Percentiles rank a stretch among this genome's conserved stretches.
These are phyloP conservation scores for Ustilago bromivora DNA, from an alignment of 1,284 basidiomycete species.

Conservation along the genomic window DNA sequence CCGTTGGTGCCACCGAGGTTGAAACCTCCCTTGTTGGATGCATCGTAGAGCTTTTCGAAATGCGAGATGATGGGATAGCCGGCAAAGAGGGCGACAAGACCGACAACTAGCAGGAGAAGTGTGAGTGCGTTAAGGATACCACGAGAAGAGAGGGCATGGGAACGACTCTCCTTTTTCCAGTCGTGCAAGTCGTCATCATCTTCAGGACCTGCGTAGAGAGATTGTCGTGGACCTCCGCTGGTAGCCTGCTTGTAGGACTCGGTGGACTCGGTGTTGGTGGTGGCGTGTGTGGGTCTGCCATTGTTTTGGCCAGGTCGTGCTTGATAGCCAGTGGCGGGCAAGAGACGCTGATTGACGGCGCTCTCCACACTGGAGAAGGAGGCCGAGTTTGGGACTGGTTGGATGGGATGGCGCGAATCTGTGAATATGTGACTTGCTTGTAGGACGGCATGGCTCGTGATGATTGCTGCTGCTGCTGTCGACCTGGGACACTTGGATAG, in stretches of 20 bases:
- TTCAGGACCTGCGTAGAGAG: constrained; percentile 34
- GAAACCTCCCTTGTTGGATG: constrained; percentile 37
- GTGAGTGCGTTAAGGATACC: constrained; percentile 52
- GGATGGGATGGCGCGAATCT: constrained; percentile 6
- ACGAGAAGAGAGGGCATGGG: constrained; percentile 40
- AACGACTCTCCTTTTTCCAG: constrained; percentile 34
- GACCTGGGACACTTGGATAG: constrained; percentile 26
- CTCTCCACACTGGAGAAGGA: constrained; percentile 48
- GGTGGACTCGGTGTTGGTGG: constrained; percentile 15
- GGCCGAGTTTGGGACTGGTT: constrained; percentile 17
- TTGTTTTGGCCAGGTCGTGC: constrained; percentile 10
- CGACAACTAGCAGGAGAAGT: constrained; percentile 39
- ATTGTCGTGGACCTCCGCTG: constrained; percentile 12
- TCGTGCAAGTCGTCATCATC: constrained; percentile 63
- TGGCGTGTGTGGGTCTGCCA: not conserved
- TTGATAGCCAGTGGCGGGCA: constrained; percentile 22
- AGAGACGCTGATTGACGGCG: constrained; percentile 26
- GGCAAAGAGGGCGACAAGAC: constrained; percentile 55
- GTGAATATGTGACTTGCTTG: constrained; percentile 36
- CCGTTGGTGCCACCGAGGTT: constrained; percentile 78
- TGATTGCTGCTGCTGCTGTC: constrained; percentile 10
- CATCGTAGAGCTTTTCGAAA: constrained; percentile 24
- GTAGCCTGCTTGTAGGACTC: constrained; percentile 39
- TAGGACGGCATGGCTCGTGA: constrained; percentile 29
- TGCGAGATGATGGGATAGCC: constrained; percentile 60